Base-by-base conservation (phyloP, 2,329 filamentous ascomycete species). In the Celoporthe dispersa region DNA sequence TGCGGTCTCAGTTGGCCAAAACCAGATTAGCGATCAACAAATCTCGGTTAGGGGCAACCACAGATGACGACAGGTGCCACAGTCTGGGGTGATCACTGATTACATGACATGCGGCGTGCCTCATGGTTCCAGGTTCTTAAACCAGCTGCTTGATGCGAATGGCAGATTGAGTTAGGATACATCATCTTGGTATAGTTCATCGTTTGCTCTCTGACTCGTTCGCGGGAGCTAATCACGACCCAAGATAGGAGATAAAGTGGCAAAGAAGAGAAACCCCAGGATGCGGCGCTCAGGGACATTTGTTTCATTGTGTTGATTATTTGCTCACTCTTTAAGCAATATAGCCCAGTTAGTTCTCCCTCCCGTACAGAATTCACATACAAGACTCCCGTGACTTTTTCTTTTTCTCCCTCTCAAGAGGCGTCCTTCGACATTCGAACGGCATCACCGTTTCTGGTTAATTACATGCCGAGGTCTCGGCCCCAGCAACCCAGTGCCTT, bases 21-120 rank as follows among this genome's bases (percentile, higher is more conserved):
- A 60, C 28, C 11, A 66, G 64, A 66, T 55, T 66, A 66, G 64
- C 64, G 51, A 66, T 44, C 51, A 60, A 19, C 35, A 60, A 60
- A n/a, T 60, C 28, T 60, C 37, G 53, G 53, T 31, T 44, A 22
- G 33, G 25, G 16, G 31, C 35, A 28, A 3, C 16, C 14, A 37
- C 37, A 41, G n/a, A 44, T 63, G 35, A 63, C 53, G 53, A 28
- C 28, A 57, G 16, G 16, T 57, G 53, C 53, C 28, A 19, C 28
- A 57, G 12, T 57, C 53, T 14, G 53, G 53, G 25, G 14, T 19
- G 2, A 22, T 31, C 6, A n/a, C n/a, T n/a, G n/a, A n/a, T n/a
- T 57, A 16, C 28, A 33, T 5, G 12, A 19, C 53, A 31, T n/a
- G 51, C 51, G n/a, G 14, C n/a, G 5, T 51, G n/a, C 51, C 53